Percentiles rank a stretch among this genome's conserved stretches.
Conservation (phyloP, 2,329 filamentous ascomycete species). For the Penicillium brevicompactum region DNA sequence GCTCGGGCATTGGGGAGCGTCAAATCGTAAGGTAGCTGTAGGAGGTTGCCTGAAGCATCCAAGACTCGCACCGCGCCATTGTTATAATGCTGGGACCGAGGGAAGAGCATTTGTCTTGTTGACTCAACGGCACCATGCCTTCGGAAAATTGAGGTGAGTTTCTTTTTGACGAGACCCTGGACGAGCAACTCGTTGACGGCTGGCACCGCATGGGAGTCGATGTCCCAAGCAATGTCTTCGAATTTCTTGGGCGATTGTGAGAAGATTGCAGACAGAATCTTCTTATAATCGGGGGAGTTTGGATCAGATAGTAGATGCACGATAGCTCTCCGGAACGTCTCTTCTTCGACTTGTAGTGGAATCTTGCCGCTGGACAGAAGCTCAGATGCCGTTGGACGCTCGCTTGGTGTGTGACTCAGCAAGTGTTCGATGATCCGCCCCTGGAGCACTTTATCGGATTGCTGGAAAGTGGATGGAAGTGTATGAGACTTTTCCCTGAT, state of each 20-base stretch:
- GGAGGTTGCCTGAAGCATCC: conserved; percentile 79
- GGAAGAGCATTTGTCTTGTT: conserved; percentile 74
- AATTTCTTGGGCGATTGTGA: conserved; percentile 73
- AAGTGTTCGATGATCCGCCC: conserved; percentile 77
- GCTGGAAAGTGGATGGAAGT: conserved; percentile 73
- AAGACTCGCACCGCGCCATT: conserved; percentile 76
- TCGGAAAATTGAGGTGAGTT: conserved; percentile 76
- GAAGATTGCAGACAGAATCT: conserved; percentile 86
- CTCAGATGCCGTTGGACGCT: conserved; percentile 79
- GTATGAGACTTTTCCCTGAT: conserved; percentile 68
- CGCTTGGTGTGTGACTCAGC: conserved; percentile 77
- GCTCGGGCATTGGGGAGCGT: conserved; percentile 85
- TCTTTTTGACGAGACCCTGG: conserved; percentile 72
- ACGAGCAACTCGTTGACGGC: conserved; percentile 61
- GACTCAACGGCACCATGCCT: conserved; percentile 86
- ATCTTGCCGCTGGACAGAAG: conserved; percentile 83
- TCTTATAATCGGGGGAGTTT: conserved; percentile 83
- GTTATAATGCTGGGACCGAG: conserved; percentile 76
- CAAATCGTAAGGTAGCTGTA: conserved; percentile 93
- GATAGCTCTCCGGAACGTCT: conserved; percentile 81
- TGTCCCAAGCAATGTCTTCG: conserved; percentile 79
- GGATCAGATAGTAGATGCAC: conserved; percentile 75
- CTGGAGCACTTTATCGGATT: conserved; percentile 68
- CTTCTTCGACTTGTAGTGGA: conserved; percentile 89
- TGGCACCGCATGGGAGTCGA: conserved; percentile 59